A percentile compares a stretch with the other conserved stretches of the same genome.
Evolutionary conservation across 2,329 filamentous ascomycete genomes (phyloP).

Genomic region (Neopestalotiopsis clavispora): DNA sequence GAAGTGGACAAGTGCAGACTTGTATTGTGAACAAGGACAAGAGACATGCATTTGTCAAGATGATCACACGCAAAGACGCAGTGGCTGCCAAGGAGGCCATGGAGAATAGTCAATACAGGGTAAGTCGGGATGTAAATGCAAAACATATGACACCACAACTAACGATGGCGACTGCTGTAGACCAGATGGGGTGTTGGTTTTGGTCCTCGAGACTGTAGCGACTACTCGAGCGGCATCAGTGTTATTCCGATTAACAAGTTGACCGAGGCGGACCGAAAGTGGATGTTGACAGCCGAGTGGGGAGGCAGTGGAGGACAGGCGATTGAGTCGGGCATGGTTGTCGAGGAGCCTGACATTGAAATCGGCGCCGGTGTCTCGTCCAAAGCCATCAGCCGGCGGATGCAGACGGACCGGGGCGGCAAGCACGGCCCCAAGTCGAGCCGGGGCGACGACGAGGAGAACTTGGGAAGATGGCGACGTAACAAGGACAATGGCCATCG

Average conservation of each 20-base stretch:
- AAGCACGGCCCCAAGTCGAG: slow-evolving; percentile 68
- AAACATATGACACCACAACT: neutral
- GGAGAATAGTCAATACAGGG: slow-evolving; percentile 78
- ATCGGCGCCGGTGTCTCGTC: slow-evolving; percentile 97
- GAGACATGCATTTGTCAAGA: slow-evolving; percentile 98
- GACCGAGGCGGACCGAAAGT: slow-evolving; percentile 95
- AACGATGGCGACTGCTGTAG: slow-evolving; percentile 46
- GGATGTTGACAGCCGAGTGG: slow-evolving; percentile 92
- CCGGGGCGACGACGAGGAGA: slow-evolving; percentile 38
- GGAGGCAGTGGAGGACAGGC: slow-evolving; percentile 86
- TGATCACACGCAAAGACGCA: slow-evolving; percentile 88
- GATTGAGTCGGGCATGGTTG: slow-evolving; percentile 82
- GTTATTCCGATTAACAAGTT: slow-evolving; percentile 91
- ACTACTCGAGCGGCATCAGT: slow-evolving; percentile 91
- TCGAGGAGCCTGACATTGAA: slow-evolving; percentile 98
- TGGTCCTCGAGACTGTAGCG: slow-evolving; percentile 94
- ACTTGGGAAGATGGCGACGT: slow-evolving; percentile 33
- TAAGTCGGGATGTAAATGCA: slow-evolving; percentile 46
- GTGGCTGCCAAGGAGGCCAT: slow-evolving; percentile 84
- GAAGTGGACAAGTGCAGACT: slow-evolving; percentile 88
- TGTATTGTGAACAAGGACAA: slow-evolving; percentile 99
- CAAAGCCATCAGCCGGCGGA: slow-evolving; percentile 77
- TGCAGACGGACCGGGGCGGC: slow-evolving; percentile 72
- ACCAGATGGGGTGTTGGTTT: slow-evolving; percentile 98
- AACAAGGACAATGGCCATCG: slow-evolving; percentile 27